These are phyloP conservation scores for Piloderma croceum DNA, from an alignment of 768 basidiomycete species.

Conservation along the genomic window DNA sequence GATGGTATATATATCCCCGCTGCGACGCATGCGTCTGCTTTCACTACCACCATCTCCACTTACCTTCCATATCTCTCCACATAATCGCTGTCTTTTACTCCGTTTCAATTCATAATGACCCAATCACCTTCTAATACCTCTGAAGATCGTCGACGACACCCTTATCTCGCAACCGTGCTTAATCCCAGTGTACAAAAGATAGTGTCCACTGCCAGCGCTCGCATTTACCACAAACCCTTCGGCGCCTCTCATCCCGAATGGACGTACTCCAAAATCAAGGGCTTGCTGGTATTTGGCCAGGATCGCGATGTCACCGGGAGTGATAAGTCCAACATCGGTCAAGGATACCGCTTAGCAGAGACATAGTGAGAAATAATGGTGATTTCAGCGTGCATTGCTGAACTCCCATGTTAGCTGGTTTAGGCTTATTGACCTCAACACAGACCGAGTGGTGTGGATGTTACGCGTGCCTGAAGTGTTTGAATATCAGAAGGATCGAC, in stretches of 20 bases:
- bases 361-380: too few relatives aligned
- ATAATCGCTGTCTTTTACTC: too few relatives aligned
- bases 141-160: too few relatives aligned
- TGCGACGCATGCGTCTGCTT: too few relatives aligned
- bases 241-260: constrained; percentile 45
- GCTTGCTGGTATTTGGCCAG: constrained; percentile 57
- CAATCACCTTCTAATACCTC: too few relatives aligned
- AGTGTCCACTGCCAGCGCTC: constrained; percentile 49
- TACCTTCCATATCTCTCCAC: too few relatives aligned
- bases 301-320: constrained; percentile 14
- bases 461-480: constrained; percentile 56
- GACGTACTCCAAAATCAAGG: constrained; percentile 55
- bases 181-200: constrained; percentile 37
- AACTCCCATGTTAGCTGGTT: too few relatives aligned
- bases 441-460: constrained; percentile 60
- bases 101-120: too few relatives aligned
- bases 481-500: constrained; percentile 76
- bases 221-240: constrained; percentile 59
- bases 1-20: too few relatives aligned
- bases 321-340: constrained; percentile 26
- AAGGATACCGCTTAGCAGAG: too few relatives aligned
- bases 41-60: too few relatives aligned
- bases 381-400: too few relatives aligned
- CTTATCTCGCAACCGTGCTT: constrained; percentile 35
- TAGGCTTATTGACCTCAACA: constrained; percentile 51